Base-by-base conservation (phyloP, 1,284 basidiomycete species). In the Irpex lacteus region DNA sequence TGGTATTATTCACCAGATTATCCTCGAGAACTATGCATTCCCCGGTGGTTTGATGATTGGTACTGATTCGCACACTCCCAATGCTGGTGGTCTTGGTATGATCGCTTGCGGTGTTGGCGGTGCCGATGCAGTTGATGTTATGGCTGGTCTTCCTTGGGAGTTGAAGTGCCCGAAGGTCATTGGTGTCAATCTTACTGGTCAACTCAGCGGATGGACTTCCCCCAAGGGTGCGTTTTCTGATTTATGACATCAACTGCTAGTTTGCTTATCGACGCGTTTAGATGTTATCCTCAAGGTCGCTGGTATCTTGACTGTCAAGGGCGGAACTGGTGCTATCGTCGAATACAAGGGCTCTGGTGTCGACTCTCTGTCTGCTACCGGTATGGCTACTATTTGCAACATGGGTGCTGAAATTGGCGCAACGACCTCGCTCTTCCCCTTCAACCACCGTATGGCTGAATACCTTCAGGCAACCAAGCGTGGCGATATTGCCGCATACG, bases 341-440 rank as follows among this genome's bases (percentile, higher is more conserved):
- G 96, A 98, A 78, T 98, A 98, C 84, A 89, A 83, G 71, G 96
- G 96, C 69, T 80, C 94, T 71, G 97, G 97, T 86, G 93, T 99
- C 71, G 92, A 97, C 77, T 94, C 94, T 38, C 88, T 99, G 69
- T 98, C 96, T 59, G 95, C 93, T 87, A 99, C 97, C 58, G 98
- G 97, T 82, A 98, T 98, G 97, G 98, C 94, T 66, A 99, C 97
- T 60, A 96, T 98, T 73, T 98, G 97, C 81, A 99, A 98, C 89
- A 99, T 98, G 97, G 98, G 98, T 86, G 98, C 98, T 74, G 97
- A 99, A 82, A 98, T 99, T 73, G 97, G 98, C 78, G 97, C 97
- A 60, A 99, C 97, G 53, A 98, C 98, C 60, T 98, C 97, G 18
- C 80, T 98, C 72, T 99, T 99, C 95, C 98, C 98, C 72, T 99